Percentiles rank a stretch among this genome's conserved stretches.
These are phyloP conservation scores for Magnaporthiopsis incrustans DNA, from an alignment of 2,329 filamentous ascomycete species.

Conservation along the genomic window DNA sequence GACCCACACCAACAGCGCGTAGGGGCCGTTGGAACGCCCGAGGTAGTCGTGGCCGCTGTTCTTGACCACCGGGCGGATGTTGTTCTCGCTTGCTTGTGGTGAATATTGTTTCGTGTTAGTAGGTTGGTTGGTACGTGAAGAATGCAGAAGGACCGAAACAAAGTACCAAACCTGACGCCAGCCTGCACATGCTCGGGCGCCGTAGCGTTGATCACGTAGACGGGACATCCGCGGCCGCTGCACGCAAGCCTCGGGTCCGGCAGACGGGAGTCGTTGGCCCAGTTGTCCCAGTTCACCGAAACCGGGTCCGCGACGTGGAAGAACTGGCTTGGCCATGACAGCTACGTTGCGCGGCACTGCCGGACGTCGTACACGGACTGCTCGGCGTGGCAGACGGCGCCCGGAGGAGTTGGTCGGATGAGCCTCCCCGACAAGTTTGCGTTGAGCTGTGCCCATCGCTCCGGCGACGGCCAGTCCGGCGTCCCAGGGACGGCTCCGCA, in stretches of 20 bases:
- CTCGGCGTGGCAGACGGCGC: slow-evolving; percentile 4
- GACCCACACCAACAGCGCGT: slow-evolving; percentile 32
- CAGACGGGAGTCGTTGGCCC: slow-evolving; percentile 42
- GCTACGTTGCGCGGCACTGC: background rate
- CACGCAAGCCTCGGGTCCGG: slow-evolving; percentile 30
- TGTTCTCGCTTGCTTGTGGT: slow-evolving; percentile 17
- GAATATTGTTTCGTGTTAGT: background rate
- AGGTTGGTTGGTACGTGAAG: background rate
- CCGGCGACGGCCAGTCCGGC: background rate
- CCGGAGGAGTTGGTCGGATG: background rate
- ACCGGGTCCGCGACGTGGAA: slow-evolving; percentile 29
- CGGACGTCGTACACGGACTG: slow-evolving; percentile 1
- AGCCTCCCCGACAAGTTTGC: background rate
- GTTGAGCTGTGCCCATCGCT: slow-evolving; percentile 3
- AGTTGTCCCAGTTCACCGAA: slow-evolving; percentile 32
- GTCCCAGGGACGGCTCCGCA: background rate
- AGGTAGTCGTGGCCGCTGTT: slow-evolving; percentile 34
- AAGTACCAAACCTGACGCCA: slow-evolving; percentile 33
- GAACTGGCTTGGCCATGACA: slow-evolving; percentile 18
- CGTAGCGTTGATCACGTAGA: slow-evolving; percentile 33
- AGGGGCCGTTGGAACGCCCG: slow-evolving; percentile 37
- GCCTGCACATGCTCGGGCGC: slow-evolving; percentile 24
- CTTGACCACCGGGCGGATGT: slow-evolving; percentile 30
- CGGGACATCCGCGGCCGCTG: slow-evolving; percentile 28
- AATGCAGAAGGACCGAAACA: no score